Percentiles rank a stretch among this genome's conserved stretches.
Conservation (phyloP, 345 rosid species). For the Citrus australasica region DNA sequence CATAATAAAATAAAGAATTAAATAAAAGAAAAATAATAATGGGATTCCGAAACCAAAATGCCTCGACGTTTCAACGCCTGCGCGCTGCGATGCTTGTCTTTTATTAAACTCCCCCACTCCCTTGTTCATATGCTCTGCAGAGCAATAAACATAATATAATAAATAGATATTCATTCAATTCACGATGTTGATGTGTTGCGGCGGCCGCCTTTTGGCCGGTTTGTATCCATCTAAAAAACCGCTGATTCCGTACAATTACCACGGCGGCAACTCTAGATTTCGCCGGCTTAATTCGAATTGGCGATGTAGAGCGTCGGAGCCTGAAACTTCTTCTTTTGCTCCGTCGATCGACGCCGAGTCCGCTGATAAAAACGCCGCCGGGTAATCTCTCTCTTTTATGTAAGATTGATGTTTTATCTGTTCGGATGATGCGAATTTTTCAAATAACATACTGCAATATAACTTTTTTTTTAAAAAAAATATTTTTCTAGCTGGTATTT, state of each 20-base stretch:
- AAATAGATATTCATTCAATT: too few species aligned
- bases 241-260: conserved; percentile 7
- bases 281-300: conserved; percentile 36
- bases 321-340: conserved; percentile 47
- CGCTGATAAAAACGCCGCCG: conserved; percentile 46
- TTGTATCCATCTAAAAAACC: conserved; percentile 43
- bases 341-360: conserved; percentile 57
- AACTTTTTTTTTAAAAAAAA: too few species aligned
- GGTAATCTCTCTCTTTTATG: conserved; percentile 25
- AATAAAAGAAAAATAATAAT: too few species aligned
- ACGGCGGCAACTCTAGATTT: conserved; percentile 14
- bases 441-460: too few species aligned
- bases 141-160: too few species aligned
- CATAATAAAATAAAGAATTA: too few species aligned
- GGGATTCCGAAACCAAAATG: too few species aligned
- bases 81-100: too few species aligned
- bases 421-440: background rate
- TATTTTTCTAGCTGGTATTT: background rate
- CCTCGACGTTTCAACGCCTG: too few species aligned
- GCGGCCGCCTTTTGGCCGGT: conserved; percentile 53
- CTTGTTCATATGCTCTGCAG: too few species aligned
- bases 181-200: conserved; percentile 32
- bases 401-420: background rate
- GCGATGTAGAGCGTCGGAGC: conserved; percentile 51
- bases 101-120: too few species aligned